Percentiles rank a stretch among this genome's conserved stretches.
These are phyloP conservation scores for Chrysanthemum lavandulifolium DNA, from an alignment of 129 eudicot genomes.

Conservation along the genomic window DNA sequence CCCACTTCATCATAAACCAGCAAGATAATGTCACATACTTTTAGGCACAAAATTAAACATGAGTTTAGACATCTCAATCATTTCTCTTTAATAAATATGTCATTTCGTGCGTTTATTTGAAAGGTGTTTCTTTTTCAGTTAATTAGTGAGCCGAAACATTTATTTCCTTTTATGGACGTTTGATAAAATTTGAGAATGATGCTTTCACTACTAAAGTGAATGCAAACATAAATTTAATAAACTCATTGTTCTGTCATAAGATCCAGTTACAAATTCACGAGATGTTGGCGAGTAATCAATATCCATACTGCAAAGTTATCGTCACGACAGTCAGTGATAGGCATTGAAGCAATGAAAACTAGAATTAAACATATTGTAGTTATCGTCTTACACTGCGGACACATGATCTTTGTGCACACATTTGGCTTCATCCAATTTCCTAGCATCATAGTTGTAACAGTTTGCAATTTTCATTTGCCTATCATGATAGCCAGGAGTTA, in stretches of 20 bases:
- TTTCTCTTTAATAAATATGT: too few relatives aligned
- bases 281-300: slow-evolving; percentile 98
- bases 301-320: slow-evolving; percentile 66
- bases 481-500: slow-evolving; percentile 5
- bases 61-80: too few relatives aligned
- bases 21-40: slow-evolving; percentile 16
- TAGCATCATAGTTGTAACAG: slow-evolving; percentile 85
- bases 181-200: not conserved
- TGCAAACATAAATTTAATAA: not conserved
- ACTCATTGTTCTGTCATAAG: slow-evolving; percentile 94
- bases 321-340: not conserved
- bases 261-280: slow-evolving; percentile 96
- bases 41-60: too few relatives aligned
- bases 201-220: not conserved
- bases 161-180: not conserved
- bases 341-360: not conserved
- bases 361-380: not conserved
- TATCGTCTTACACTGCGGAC: slow-evolving; percentile 87
- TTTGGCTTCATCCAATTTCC: slow-evolving; percentile 75
- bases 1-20: too few relatives aligned
- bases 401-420: slow-evolving; percentile 96
- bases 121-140: too few relatives aligned
- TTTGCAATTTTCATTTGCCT: slow-evolving; percentile 96
- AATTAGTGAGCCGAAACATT: too few relatives aligned
- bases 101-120: too few relatives aligned